These are phyloP conservation scores for Backusella morwellensis DNA, from an alignment of 192 early-diverging fungal species.

Conservation along the genomic window DNA sequence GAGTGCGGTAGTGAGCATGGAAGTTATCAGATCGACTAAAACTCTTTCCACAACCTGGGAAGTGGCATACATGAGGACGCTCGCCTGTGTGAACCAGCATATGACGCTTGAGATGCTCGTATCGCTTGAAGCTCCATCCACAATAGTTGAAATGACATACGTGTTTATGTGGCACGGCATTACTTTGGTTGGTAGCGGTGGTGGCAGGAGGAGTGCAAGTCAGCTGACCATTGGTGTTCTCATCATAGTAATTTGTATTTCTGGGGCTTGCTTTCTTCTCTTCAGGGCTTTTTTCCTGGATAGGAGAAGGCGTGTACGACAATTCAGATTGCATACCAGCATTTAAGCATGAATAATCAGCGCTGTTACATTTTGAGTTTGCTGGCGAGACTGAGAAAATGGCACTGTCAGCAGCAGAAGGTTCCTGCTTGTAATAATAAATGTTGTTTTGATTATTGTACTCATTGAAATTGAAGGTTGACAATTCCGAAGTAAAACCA, in stretches of 20 bases:
- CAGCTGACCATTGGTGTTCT: background rate
- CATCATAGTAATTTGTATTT: background rate
- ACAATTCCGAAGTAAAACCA: background rate
- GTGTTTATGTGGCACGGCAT: constrained; percentile 32
- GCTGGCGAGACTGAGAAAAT: background rate
- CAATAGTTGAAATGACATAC: constrained; percentile 43
- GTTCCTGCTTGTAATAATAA: background rate
- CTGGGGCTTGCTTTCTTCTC: background rate
- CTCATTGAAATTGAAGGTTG: background rate
- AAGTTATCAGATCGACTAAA: constrained; percentile 82
- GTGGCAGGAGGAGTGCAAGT: background rate
- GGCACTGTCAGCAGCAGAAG: background rate
- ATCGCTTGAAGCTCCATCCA: constrained; percentile 71
- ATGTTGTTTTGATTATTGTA: background rate
- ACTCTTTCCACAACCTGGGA: constrained; percentile 71
- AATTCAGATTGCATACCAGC: background rate
- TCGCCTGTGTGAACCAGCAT: constrained; percentile 77
- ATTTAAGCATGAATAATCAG: background rate
- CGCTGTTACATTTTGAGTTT: background rate
- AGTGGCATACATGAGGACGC: constrained; percentile 64
- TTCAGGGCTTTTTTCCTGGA: background rate
- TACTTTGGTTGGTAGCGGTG: background rate
- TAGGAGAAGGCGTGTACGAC: background rate
- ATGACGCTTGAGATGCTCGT: constrained; percentile 80
- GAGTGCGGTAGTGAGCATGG: constrained; percentile 72